Conservation (phyloP, 2,329 filamentous ascomycete species). For the Cladosporium phlei region DNA sequence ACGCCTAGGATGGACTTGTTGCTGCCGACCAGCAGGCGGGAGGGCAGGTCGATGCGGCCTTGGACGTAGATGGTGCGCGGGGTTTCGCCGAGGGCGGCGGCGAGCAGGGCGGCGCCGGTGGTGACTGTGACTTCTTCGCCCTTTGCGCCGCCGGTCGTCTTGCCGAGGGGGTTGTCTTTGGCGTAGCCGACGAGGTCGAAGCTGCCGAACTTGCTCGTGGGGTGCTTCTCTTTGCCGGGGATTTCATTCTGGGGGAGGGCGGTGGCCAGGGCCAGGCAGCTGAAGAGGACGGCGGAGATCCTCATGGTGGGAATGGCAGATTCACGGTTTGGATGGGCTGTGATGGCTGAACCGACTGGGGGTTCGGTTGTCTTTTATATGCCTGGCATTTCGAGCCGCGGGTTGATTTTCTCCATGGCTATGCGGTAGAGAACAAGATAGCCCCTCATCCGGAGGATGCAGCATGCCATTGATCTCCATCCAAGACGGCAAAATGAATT, state of each 20-base stretch:
- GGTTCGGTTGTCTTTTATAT: conserved; percentile 4
- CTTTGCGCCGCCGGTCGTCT: conserved; percentile 37
- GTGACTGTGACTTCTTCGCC: conserved; percentile 34
- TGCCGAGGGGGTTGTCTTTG: conserved; percentile 23
- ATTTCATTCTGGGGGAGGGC: conserved; percentile 5
- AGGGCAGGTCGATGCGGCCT: conserved; percentile 39
- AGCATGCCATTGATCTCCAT: not conserved
- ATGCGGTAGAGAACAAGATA: too few relatives aligned
- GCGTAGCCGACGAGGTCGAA: conserved; percentile 19
- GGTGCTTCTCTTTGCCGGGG: conserved; percentile 10
- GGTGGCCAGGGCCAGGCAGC: conserved; percentile 12
- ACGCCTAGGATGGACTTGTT: conserved; percentile 44
- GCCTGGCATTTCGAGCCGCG: not conserved
- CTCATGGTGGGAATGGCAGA: conserved; percentile 9
- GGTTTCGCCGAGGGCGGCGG: conserved; percentile 41
- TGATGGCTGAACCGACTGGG: too few relatives aligned
- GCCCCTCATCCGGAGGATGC: not conserved
- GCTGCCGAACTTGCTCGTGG: conserved; percentile 14
- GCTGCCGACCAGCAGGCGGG: conserved; percentile 42
- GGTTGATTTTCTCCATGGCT: not conserved
- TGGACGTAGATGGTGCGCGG: conserved; percentile 42
- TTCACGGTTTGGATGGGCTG: not conserved
- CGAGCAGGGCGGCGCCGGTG: conserved; percentile 37
- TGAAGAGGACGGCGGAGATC: conserved; percentile 14
- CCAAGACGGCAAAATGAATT: conserved; percentile 9